A percentile compares a stretch with the other conserved stretches of the same genome.
These are phyloP conservation scores for Cyclotella baltica DNA, from an alignment of 108 stramenopile genomes.

Conservation along the genomic window DNA sequence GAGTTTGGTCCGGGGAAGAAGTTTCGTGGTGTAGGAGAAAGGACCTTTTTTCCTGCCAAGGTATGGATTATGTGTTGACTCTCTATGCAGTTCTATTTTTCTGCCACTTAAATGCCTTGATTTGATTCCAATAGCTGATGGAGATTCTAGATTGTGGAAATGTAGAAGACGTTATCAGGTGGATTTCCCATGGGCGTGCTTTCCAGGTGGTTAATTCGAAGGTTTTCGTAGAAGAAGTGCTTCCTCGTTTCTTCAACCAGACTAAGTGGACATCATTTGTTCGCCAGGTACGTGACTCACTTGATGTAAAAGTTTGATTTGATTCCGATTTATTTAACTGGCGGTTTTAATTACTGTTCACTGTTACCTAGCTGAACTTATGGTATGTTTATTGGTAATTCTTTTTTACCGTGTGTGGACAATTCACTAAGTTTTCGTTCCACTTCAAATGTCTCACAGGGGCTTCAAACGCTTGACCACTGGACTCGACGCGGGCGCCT, in stretches of 20 bases:
- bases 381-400: too few relatives aligned
- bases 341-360: too few relatives aligned
- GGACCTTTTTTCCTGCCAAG: conserved; percentile 51
- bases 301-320: too few relatives aligned
- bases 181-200: conserved; percentile 67
- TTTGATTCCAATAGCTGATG: conserved; percentile 21
- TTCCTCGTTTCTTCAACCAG: conserved; percentile 77
- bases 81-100: too few relatives aligned
- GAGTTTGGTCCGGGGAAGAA: conserved; percentile 21
- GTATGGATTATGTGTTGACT: conserved; percentile 25
- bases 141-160: conserved; percentile 40
- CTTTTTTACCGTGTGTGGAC: too few relatives aligned
- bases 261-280: conserved; percentile 71
- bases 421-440: too few relatives aligned
- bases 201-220: conserved; percentile 70
- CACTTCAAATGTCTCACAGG: conserved; percentile 64
- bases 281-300: too few relatives aligned
- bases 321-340: too few relatives aligned
- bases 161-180: conserved; percentile 38
- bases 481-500: conserved; percentile 59
- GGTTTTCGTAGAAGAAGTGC: conserved; percentile 52
- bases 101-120: too few relatives aligned
- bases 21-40: conserved; percentile 38
- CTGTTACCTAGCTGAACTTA: too few relatives aligned
- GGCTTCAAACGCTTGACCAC: conserved; percentile 73